Base-by-base conservation (phyloP, 2,329 filamentous ascomycete genomes). In the Clonostachys sp. region DNA sequence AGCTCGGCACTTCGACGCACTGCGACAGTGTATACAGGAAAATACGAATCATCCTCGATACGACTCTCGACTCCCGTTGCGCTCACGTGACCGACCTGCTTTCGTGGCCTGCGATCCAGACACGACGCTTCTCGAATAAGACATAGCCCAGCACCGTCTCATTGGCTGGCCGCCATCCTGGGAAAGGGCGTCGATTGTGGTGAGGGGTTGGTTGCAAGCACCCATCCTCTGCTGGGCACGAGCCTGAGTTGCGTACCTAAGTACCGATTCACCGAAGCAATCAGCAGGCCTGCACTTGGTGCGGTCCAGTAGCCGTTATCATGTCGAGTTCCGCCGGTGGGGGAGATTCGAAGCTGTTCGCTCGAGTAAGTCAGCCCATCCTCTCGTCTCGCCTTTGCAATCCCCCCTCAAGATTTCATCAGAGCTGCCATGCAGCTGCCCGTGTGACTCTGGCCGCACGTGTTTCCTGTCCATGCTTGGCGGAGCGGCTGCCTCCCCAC, bases 311-410 rank as follows among this genome's bases (percentile, higher is more conserved):
- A 30, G 24, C 24, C 24, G 24, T 55, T 64, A 70, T 60, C 61
- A 83, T 83, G 78, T 75, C 79, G 60, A 72, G 64, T 61, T 68
- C 75, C 51, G 72, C 61, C 52, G 59, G 83, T 69, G 89, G 89
- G 73, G 91, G 94, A 72, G 94, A 97, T 83, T 95, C 94, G 74
- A 97, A 96, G 83, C 86, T 99, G 74, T 99, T 99, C 77, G 92
- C 94, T 70, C 85, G 94, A 77, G 94, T 99, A 81, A 77, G 78
- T 69, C 48, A 16, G 24, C 40, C 18, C 36, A 39, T 39, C 36
- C 17, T 44, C 42, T 13, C 42, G 13, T 33, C 12, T 30, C 20
- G 24, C 24, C 24, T 30, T 30, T 30, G 24, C 24, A 30, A 30
- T 30, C 24, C 24, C 24, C 24, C 24, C 24, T 30, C 24, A 30